phyloP scores from a whole-genome alignment of 228 moss, liverwort and hornwort genomes.

The Sphagnum fallax region DNA sequence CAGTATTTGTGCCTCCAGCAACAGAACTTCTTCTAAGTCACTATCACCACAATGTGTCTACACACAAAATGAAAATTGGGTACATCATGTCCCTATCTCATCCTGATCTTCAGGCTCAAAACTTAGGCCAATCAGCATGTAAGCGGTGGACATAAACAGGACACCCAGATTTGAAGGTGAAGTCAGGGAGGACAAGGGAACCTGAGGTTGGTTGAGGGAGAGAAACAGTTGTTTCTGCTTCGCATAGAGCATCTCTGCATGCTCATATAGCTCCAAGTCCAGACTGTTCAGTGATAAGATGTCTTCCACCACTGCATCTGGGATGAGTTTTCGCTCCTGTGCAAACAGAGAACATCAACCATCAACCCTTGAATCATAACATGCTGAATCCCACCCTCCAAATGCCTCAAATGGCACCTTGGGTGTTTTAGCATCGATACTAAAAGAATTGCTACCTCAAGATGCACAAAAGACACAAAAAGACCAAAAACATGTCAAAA shows the following conservation, averaged over 20 bases:
- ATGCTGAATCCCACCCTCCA: too few relatives aligned
- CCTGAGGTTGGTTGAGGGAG: slow-evolving; percentile 23
- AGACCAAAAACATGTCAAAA: too few relatives aligned
- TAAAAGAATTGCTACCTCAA: too few relatives aligned
- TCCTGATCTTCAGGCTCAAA: not conserved
- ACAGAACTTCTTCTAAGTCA: not conserved
- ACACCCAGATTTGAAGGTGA: not conserved
- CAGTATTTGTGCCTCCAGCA: not conserved
- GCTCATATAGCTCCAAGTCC: slow-evolving; percentile 42
- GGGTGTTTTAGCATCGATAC: too few relatives aligned
- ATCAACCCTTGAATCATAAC: not conserved
- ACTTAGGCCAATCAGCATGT: not conserved
- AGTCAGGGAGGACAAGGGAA: slow-evolving; percentile 3
- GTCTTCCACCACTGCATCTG: slow-evolving; percentile 30
- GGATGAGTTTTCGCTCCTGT: slow-evolving; percentile 47
- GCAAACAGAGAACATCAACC: not conserved
- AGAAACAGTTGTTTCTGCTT: slow-evolving; percentile 33
- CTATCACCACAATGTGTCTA: not conserved
- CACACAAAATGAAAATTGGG: not conserved
- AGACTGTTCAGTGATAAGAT: slow-evolving; percentile 37
- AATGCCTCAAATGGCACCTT: too few relatives aligned
- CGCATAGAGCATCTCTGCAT: slow-evolving; percentile 35
- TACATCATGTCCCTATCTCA: not conserved
- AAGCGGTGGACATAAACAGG: not conserved
- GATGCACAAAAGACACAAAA: too few relatives aligned